phyloP scores from a whole-genome alignment of 768 basidiomycete species.

The Suillus alpinus region DNA sequence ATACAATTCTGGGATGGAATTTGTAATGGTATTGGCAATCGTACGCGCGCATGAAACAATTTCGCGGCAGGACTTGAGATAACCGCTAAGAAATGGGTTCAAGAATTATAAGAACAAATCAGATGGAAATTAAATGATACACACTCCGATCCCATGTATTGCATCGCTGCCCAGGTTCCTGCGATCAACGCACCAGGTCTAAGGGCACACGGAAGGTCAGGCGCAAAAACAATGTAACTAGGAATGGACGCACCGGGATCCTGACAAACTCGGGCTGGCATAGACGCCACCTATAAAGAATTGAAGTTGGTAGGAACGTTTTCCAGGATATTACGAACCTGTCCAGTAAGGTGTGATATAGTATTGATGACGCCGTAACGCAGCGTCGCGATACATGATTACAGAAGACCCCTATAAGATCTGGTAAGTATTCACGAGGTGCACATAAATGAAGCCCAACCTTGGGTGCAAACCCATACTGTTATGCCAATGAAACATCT shows the following conservation, averaged over 20 bases:
- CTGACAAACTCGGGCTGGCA: constrained; percentile 84
- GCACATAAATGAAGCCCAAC: constrained; percentile 32
- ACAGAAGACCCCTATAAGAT: constrained; percentile 76
- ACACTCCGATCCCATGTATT: constrained; percentile 84
- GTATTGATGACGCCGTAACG: constrained; percentile 80
- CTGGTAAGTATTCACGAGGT: constrained; percentile 1
- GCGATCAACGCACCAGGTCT: constrained; percentile 93
- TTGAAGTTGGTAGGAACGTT: background rate
- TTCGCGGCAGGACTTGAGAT: constrained; percentile 76
- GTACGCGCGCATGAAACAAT: constrained; percentile 75
- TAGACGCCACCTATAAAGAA: constrained; percentile 76
- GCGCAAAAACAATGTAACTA: background rate
- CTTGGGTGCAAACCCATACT: constrained; percentile 96
- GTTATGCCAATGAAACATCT: background rate
- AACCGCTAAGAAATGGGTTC: constrained; percentile 54
- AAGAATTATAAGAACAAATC: constrained; percentile 3
- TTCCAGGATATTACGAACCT: constrained; percentile 38
- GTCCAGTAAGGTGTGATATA: constrained; percentile 81
- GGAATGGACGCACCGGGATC: constrained; percentile 64
- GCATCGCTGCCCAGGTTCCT: constrained; percentile 95
- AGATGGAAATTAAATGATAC: constrained; percentile 22
- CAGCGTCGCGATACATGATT: constrained; percentile 86
- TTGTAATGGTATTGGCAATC: constrained; percentile 65
- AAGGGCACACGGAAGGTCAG: background rate
- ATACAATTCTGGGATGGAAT: constrained; percentile 78